A percentile compares a stretch with the other conserved stretches of the same genome.
Evolutionary conservation across 2,329 filamentous ascomycete genomes (phyloP).

Genomic region (Aspergillus ibericus): DNA sequence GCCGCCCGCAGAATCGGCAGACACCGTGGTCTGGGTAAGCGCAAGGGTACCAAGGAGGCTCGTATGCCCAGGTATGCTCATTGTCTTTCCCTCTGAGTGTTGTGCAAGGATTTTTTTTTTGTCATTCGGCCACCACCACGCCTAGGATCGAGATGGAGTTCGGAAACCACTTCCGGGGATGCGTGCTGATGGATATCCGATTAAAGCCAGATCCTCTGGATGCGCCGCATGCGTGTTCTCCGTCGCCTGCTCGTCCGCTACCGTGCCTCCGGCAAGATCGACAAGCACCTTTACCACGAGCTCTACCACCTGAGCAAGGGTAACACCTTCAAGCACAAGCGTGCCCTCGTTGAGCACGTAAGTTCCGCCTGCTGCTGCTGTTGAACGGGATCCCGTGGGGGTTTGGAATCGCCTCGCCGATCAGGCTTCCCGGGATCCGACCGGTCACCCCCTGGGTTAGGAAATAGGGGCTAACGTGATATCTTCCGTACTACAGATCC

Average conservation of each 20-base stretch:
- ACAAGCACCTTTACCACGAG: constrained; percentile 99
- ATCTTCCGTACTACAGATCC: constrained; percentile 66
- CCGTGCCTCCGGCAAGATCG: constrained; percentile 99
- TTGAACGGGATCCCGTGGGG: neutral
- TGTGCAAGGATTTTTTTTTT: neutral
- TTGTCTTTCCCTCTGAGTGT: neutral
- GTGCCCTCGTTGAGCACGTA: constrained; percentile 99
- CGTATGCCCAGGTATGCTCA: constrained; percentile 90
- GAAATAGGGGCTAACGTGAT: constrained; percentile 14
- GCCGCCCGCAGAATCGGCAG: constrained; percentile 91
- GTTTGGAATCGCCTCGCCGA: neutral
- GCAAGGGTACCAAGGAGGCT: constrained; percentile 99
- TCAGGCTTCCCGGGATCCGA: neutral
- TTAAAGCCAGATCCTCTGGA: constrained; percentile 92
- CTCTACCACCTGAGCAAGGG: constrained; percentile 99
- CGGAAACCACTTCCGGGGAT: neutral
- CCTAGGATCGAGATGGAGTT: neutral
- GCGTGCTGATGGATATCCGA: constrained; percentile 24
- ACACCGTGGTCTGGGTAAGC: constrained; percentile 99
- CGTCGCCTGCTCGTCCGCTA: constrained; percentile 99
- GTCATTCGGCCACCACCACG: neutral
- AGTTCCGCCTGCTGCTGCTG: constrained; percentile 41
- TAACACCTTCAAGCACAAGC: constrained; percentile 99
- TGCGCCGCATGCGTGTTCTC: constrained; percentile 99
- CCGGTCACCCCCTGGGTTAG: neutral